phyloP scores from a whole-genome alignment of 2,329 filamentous ascomycete species.

The Tolypocladium ophioglossoides region DNA sequence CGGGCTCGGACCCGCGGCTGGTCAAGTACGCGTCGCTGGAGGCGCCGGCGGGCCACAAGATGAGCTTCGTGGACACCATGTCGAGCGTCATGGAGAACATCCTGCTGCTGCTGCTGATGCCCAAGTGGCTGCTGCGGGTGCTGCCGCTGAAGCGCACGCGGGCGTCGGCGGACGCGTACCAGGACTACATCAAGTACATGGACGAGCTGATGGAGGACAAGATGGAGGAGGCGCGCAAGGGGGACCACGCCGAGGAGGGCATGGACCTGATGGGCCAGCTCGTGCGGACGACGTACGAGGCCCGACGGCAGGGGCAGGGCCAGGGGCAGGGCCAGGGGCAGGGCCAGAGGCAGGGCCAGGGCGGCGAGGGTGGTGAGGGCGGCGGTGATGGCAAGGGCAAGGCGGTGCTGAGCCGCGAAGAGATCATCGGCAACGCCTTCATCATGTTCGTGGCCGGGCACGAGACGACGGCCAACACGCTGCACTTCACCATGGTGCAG shows the following conservation, averaged over 20 bases:
- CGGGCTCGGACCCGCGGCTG: slow-evolving; percentile 30
- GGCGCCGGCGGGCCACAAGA: slow-evolving; percentile 40
- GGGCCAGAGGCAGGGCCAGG: not conserved
- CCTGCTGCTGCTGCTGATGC: slow-evolving; percentile 49
- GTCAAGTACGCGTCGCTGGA: slow-evolving; percentile 37
- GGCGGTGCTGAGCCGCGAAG: slow-evolving; percentile 41
- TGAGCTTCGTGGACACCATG: slow-evolving; percentile 57
- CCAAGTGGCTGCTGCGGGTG: slow-evolving; percentile 42
- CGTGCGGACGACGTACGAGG: slow-evolving; percentile 1
- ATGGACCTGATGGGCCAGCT: slow-evolving; percentile 45
- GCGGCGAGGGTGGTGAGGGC: slow-evolving; percentile 26
- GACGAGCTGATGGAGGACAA: slow-evolving; percentile 57
- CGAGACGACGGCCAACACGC: slow-evolving; percentile 66
- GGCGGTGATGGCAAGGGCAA: slow-evolving; percentile 7
- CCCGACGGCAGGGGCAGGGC: not conserved
- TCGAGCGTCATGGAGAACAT: slow-evolving; percentile 52
- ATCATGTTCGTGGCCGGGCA: slow-evolving; percentile 64
- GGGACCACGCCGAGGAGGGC: slow-evolving; percentile 29
- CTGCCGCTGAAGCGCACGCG: slow-evolving; percentile 42
- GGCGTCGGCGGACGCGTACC: slow-evolving; percentile 40
- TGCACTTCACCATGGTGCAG: slow-evolving; percentile 60
- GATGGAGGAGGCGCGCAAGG: slow-evolving; percentile 27
- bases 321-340: too few relatives aligned
- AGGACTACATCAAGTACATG: slow-evolving; percentile 61
- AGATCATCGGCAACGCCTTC: slow-evolving; percentile 65